Evolutionary conservation across 306 rosid species (phyloP), one percentile per base, ranked within the genome.

Genomic region (Sechiopsis laciniata): DNA sequence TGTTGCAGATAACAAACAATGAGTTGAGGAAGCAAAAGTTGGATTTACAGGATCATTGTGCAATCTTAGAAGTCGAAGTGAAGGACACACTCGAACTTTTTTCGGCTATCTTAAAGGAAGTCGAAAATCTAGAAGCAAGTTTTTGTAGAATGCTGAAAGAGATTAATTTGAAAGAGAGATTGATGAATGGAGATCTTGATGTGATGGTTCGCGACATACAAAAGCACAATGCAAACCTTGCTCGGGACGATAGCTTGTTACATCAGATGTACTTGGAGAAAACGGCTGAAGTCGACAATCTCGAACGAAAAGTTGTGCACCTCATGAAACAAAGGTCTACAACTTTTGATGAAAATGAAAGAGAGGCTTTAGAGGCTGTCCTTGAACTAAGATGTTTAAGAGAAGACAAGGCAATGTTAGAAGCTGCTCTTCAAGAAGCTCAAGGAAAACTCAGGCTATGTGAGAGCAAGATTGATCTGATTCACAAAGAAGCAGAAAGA

Each of bases 241-340:
- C 29, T 58, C 15, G 45, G 76, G 80, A 57, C 24, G 80, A 87
- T 72, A 79, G 74, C 83, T 74, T 82, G 76, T 78, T 83, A 65
- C 75, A 77, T 75, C 84, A 83, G 82, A 54, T 83, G 81, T 81
- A 82, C 22, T 32, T 66, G 78, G 88, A 85, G 85, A 89, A 79
- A 75, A 68, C 78, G 35, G 82, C 53, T 32, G 90, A 85, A 79
- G 79, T 72, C 65, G 81, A 78, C 71, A 84, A 75, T 78, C 90
- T 83, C 60, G 68, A 87, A 81, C 78, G 75, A 79, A 83, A 73
- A 77, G 69, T 82, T 59, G 82, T 67, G 60, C 80, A 83, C 55
- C 87, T 88, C 60, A 76, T 74, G 60, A 26, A 77, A 75, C 83
- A 81, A 74, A 78, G 84, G 75, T 78, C 87, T 29, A 81, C 74